Base-by-base conservation (phyloP, 345 rosid genomes). In the Bruguiera gymnorhiza region DNA sequence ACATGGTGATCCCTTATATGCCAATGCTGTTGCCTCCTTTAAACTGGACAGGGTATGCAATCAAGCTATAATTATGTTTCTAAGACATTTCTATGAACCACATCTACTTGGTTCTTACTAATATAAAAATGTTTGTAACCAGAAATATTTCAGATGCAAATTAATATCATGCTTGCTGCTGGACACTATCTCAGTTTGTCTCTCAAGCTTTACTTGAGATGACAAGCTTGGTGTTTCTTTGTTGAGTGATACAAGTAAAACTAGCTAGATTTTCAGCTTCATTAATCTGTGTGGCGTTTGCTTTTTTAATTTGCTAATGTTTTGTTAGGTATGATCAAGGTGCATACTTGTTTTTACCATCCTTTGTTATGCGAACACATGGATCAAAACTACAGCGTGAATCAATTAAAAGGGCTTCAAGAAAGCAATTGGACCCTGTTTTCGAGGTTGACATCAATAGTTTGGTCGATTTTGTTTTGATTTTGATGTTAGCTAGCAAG, bases 1-100 rank as follows among this genome's bases (percentile, higher is more conserved):
- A 92, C 81, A 92, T 92, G 98, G 96, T 96, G 76, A 89, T 96
- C 73, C 98, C 98, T 73, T 92, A 96, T 77, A 84, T 96, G 94
- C 99, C 99, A 51, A 96, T 96, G 99, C 66, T 96, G 77, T 79
- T 96, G 70, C 96, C 99, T 69, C 98, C 99, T 26, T 32, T 72
- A 79, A 86, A 92, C 73, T 96, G 99, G 99, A 87, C 82, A 74
- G 93, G 96, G 99, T 96, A 90, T 72, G 87, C 19, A n/a, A 52
- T 84, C 52, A 29, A 65, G 24, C 56, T 78, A 76, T 58, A 68
- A 53, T 37, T 30, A 60, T 76, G 63, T 57, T 64, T 39, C 48
- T 11, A 39, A 37, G 48, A 39, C 11, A 11, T 39, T 39, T 39
- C 48, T 39, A 9, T 39, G 15, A 39, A 39, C 48, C 50, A 43